Conservation (phyloP, 2,329 filamentous ascomycete species). For the Samsoniella hepiali region DNA sequence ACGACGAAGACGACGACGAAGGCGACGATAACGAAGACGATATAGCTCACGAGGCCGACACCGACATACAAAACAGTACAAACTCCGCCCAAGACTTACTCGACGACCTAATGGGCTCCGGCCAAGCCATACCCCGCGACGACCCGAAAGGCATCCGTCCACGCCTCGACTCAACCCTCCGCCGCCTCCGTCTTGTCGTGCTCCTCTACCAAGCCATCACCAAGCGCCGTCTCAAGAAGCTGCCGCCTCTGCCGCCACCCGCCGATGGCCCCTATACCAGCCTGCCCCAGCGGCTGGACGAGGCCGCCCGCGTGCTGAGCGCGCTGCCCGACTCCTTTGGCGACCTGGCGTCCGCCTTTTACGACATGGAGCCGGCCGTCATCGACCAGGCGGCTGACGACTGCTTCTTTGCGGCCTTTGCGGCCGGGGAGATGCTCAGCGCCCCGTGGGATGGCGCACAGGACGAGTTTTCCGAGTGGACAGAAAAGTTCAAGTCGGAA, state of each 20-base stretch:
- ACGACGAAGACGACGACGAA: slow-evolving; percentile 54
- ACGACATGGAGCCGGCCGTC: slow-evolving; percentile 59
- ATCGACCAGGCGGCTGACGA: slow-evolving; percentile 58
- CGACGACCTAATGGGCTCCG: slow-evolving; percentile 65
- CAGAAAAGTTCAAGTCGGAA: slow-evolving; percentile 52
- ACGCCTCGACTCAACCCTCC: slow-evolving; percentile 62
- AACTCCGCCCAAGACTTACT: slow-evolving; percentile 54
- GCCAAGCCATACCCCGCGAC: slow-evolving; percentile 58
- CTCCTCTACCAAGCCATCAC: slow-evolving; percentile 66
- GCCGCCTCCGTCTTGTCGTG: slow-evolving; percentile 63
- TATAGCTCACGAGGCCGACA: slow-evolving; percentile 43
- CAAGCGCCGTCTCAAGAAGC: slow-evolving; percentile 65
- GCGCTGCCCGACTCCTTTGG: slow-evolving; percentile 65
- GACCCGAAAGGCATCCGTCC: slow-evolving; percentile 62
- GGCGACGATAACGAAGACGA: slow-evolving; percentile 42
- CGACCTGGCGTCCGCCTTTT: slow-evolving; percentile 69
- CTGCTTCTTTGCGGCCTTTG: slow-evolving; percentile 59
- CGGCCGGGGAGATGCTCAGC: slow-evolving; percentile 52
- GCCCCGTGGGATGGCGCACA: slow-evolving; percentile 60
- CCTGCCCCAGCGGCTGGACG: slow-evolving; percentile 48
- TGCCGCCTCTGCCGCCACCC: slow-evolving; percentile 42
- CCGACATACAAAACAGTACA: slow-evolving; percentile 31
- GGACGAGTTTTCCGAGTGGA: slow-evolving; percentile 80
- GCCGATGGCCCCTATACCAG: slow-evolving; percentile 29
- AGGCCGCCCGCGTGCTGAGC: slow-evolving; percentile 53